These are phyloP conservation scores for Pichia sp. DNA, from an alignment of 1,139 yeast genomes.

Conservation along the genomic window DNA sequence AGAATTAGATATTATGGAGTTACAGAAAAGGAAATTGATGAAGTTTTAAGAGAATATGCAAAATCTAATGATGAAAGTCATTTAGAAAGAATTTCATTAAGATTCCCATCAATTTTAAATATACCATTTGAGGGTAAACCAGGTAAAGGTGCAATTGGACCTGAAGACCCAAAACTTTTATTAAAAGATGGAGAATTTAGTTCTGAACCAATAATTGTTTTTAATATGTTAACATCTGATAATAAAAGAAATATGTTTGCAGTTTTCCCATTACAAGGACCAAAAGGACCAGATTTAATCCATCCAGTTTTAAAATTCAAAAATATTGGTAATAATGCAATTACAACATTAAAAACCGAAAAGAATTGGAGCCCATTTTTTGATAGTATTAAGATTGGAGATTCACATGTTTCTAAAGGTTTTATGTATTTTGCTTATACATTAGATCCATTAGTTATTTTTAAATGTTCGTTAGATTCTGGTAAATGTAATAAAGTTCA, in stretches of 20 bases:
- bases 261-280: constrained; percentile 32
- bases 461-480: constrained; percentile 39
- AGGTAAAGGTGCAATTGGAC: constrained; percentile 21
- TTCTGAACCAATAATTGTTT: constrained; percentile 43
- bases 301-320: constrained; percentile 27
- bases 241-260: constrained; percentile 28
- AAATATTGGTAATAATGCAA: constrained; percentile 24
- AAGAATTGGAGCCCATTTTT: constrained; percentile 51
- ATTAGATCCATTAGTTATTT: constrained; percentile 39
- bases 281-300: constrained; percentile 18
- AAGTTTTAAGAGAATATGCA: constrained; percentile 22
- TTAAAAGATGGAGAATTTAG: constrained; percentile 30
- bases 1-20: constrained; percentile 27
- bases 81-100: constrained; percentile 23
- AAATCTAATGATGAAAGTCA: constrained; percentile 20
- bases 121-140: constrained; percentile 26
- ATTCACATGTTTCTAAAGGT: constrained; percentile 25
- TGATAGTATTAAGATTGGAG: constrained; percentile 26
- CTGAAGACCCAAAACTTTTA: constrained; percentile 44
- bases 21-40: constrained; percentile 25
- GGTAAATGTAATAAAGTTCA: constrained; percentile 33
- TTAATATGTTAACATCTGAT: constrained; percentile 34
- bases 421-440: constrained; percentile 39
- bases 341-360: constrained; percentile 28
- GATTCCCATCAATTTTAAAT: constrained; percentile 28